Base-by-base conservation (phyloP, 2,329 filamentous ascomycete species). In the Lasiodiplodia hormozganensis region DNA sequence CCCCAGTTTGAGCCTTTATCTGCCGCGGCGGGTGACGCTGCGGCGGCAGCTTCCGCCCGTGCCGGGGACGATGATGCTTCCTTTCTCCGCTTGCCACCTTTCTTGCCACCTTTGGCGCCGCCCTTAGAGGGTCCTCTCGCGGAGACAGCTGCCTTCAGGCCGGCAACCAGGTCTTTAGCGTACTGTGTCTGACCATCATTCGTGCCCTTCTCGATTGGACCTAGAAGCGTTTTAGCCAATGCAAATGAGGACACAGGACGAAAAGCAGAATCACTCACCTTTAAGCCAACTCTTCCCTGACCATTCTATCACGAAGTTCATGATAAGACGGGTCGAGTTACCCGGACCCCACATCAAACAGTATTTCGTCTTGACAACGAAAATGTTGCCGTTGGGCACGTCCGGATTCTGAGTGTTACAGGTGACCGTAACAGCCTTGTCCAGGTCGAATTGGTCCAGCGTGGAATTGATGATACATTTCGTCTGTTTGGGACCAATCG, bases 231-330 rank as follows among this genome's bases (percentile, higher is more conserved):
- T 18, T 65, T 56, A 64, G 67, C 67, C 38, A 49, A 49, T 43
- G 68, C 12, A 60, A 4, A 7, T 4, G 14, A 62, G 56, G 52
- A 67, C 23, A 64, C 18, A 14, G 6, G 8, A 70, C 76, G 53
- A 65, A 62, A 23, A 62, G 6, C 40, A 31, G 60, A 31, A 18
- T 12, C 51, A 18, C 28, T 62, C 84, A 96, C 94, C 93, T 83
- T 96, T 97, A 56, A 99, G 83, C 96, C 96, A 99, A 83, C 94
- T 97, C 85, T 98, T 99, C 74, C 94, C 94, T 3, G 91, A 90
- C 96, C 96, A 99, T 76, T 99, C 96, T 53, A 97, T 92, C 2
- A 89, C 91, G 78, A 93, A 97, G 72, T 91, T 97, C 82, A 95
- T 91, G 70, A 96, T 89, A 36, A 99, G 82, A 34, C 94, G 88